Conservation (phyloP, 768 basidiomycete species). For the Dentipellis sp. region DNA sequence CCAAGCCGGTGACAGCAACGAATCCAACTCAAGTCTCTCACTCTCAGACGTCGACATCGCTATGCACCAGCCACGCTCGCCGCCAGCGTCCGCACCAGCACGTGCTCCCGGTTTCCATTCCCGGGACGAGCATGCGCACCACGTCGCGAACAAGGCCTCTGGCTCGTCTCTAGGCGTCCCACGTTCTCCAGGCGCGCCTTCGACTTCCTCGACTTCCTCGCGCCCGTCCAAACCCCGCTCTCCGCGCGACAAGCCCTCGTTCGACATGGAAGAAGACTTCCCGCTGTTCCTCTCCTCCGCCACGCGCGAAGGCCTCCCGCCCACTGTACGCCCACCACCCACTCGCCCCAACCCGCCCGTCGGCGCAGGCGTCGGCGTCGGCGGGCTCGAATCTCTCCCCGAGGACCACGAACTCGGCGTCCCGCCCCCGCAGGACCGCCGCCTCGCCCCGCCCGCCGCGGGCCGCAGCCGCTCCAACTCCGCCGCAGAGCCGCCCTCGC, state of each 20-base stretch:
- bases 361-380: neutral
- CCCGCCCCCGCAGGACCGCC: constrained; percentile 4
- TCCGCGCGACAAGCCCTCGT: neutral
- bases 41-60: constrained; percentile 1
- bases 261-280: constrained; percentile 13
- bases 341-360: neutral
- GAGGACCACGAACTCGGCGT: constrained; percentile 37
- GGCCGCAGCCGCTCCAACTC: constrained; percentile 19
- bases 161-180: neutral
- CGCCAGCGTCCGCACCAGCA: constrained; percentile 4
- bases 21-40: neutral
- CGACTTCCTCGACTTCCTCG: neutral
- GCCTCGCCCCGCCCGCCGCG: constrained; percentile 1
- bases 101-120: neutral
- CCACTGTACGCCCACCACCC: constrained; percentile 9
- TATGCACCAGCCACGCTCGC: neutral
- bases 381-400: constrained; percentile 37
- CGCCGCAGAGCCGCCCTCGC: constrained; percentile 2
- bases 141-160: neutral
- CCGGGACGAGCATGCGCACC: neutral
- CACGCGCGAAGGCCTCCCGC: constrained; percentile 8
- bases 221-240: neutral
- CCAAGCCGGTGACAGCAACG: neutral
- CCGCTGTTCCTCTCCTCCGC: constrained; percentile 12
- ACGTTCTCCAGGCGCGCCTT: neutral